Conservation (phyloP, 352 stramenopile species). For the Phytophthora pseudosyringae region DNA sequence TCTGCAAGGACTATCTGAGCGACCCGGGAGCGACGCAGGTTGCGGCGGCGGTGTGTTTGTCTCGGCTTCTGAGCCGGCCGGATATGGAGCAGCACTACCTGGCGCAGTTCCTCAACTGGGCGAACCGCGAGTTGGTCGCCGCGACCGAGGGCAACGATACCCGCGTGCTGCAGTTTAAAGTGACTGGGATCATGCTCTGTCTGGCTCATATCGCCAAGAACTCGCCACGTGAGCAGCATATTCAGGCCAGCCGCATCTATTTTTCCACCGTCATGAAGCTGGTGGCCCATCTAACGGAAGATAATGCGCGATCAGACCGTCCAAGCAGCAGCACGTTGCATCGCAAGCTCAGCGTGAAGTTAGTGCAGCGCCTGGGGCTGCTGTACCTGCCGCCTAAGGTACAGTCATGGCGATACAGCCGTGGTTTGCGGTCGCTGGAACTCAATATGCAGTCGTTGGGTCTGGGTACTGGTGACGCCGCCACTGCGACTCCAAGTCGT, state of each 20-base stretch:
- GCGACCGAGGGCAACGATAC: slow-evolving; percentile 39
- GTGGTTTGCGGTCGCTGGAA: slow-evolving; percentile 92
- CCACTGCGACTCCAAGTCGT: slow-evolving; percentile 1
- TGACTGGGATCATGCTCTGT: slow-evolving; percentile 84
- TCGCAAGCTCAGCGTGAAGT: slow-evolving; percentile 96
- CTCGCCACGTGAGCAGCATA: slow-evolving; percentile 74
- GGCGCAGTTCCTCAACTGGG: slow-evolving; percentile 92
- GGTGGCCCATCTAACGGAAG: slow-evolving; percentile 60
- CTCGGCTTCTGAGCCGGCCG: slow-evolving; percentile 93
- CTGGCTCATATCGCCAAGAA: slow-evolving; percentile 85
- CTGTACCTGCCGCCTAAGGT: slow-evolving; percentile 95
- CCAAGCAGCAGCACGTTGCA: slow-evolving; percentile 84
- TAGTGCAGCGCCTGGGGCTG: slow-evolving; percentile 95
- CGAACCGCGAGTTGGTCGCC: slow-evolving; percentile 63
- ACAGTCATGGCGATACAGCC: slow-evolving; percentile 96
- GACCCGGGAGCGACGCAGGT: slow-evolving; percentile 90
- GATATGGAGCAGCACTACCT: slow-evolving; percentile 95
- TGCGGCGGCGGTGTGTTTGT: slow-evolving; percentile 94
- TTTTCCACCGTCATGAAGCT: slow-evolving; percentile 78
- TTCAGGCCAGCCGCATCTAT: slow-evolving; percentile 74
- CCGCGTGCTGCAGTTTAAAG: slow-evolving; percentile 74
- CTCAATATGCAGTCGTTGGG: slow-evolving; percentile 87
- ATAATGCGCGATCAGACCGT: slow-evolving; percentile 48
- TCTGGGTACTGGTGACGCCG: slow-evolving; percentile 21
- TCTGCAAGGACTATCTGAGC: slow-evolving; percentile 88